A percentile compares a stretch with the other conserved stretches of the same genome.
Conservation (phyloP, 179 eudicot species). For the Dionaea muscipula region DNA sequence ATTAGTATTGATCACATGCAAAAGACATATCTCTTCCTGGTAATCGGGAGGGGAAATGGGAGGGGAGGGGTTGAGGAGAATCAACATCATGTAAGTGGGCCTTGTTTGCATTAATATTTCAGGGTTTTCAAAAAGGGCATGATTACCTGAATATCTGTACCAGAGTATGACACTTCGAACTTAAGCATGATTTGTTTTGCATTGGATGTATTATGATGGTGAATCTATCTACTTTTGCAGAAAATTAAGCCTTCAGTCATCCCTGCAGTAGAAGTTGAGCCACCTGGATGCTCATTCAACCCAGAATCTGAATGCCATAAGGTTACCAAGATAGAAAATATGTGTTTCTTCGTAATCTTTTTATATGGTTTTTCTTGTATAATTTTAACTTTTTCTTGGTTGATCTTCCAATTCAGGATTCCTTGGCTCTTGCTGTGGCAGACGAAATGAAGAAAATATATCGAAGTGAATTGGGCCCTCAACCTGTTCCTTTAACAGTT, state of each 20-base stretch:
- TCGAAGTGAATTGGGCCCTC: constrained; percentile 66
- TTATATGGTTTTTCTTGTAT: background rate
- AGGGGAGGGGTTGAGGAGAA: too few relatives aligned
- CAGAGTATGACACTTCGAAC: background rate
- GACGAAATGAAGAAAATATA: constrained; percentile 91
- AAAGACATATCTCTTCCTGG: too few relatives aligned
- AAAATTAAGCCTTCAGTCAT: constrained; percentile 42
- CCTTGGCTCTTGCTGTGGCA: constrained; percentile 84
- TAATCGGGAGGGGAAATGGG: too few relatives aligned
- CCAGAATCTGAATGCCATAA: constrained; percentile 73
- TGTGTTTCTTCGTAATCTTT: background rate
- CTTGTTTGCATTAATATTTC: too few relatives aligned
- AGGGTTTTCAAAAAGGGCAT: too few relatives aligned
- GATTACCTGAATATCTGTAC: too few relatives aligned
- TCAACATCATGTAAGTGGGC: too few relatives aligned
- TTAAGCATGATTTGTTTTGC: background rate
- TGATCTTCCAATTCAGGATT: constrained; percentile 37
- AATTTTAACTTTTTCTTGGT: background rate
- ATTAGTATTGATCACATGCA: too few relatives aligned
- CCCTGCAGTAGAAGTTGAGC: constrained; percentile 94
- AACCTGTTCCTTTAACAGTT: constrained; percentile 60
- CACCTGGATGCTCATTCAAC: constrained; percentile 87
- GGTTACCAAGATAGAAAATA: constrained; percentile 25
- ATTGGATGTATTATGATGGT: constrained; percentile 4
- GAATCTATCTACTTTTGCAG: constrained; percentile 21